Percentiles rank a stretch among this genome's conserved stretches.
These are phyloP conservation scores for Aspergillus homomorphus DNA, from an alignment of 495 filamentous ascomycete genomes.

Conservation along the genomic window DNA sequence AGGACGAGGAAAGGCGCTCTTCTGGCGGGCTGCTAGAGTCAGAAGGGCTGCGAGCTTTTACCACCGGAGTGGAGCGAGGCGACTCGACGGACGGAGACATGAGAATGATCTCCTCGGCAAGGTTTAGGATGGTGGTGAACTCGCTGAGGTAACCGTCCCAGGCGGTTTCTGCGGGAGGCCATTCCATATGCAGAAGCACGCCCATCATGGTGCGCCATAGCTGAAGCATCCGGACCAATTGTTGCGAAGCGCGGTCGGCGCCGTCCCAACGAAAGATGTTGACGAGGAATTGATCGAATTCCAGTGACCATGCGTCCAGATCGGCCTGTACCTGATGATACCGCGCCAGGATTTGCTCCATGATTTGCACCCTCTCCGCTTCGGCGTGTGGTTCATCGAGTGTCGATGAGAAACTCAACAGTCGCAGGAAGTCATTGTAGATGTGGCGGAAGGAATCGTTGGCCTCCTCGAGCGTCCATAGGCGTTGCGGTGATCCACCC, in stretches of 20 bases:
- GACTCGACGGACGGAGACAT: slow-evolving; percentile 19
- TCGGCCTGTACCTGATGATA: too few species aligned
- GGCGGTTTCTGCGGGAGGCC: slow-evolving; percentile 10
- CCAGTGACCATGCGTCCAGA: neutral
- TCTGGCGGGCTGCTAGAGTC: too few species aligned
- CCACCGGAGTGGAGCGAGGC: too few species aligned
- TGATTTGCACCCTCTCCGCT: too few species aligned
- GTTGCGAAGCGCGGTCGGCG: neutral
- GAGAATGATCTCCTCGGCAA: slow-evolving; percentile 26
- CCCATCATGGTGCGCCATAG: slow-evolving; percentile 14
- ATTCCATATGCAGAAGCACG: slow-evolving; percentile 10
- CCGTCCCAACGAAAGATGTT: neutral
- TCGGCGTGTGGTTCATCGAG: too few species aligned
- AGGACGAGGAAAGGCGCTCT: too few species aligned
- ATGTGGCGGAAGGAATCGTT: slow-evolving; percentile 1
- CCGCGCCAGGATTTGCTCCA: too few species aligned
- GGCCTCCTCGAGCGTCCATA: neutral
- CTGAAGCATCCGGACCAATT: slow-evolving; percentile 7
- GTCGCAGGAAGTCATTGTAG: slow-evolving; percentile 4
- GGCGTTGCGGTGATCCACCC: neutral
- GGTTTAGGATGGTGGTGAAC: slow-evolving; percentile 5
- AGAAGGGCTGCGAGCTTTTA: too few species aligned
- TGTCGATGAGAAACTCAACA: neutral
- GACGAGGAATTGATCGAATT: neutral
- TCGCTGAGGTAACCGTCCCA: slow-evolving; percentile 15